These are phyloP conservation scores for Themeda triandra DNA, from an alignment of 176 grass and related monocot species.

Conservation along the genomic window DNA sequence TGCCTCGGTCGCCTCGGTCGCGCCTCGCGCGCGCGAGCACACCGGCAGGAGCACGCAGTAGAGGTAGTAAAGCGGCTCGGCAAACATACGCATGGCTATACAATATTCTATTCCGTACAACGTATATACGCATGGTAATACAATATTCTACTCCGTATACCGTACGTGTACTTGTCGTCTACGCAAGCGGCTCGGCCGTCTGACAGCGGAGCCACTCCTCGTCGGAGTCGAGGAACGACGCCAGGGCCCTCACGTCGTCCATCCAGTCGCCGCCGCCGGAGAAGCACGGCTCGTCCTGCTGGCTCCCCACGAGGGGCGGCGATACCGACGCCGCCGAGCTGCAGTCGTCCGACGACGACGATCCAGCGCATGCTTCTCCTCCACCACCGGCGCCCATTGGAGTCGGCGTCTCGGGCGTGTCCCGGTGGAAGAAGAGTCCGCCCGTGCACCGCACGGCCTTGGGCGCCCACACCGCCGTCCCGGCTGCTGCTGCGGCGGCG, in stretches of 20 bases:
- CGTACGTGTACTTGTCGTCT: not conserved
- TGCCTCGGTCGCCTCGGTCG: no score
- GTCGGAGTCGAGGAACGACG: constrained; percentile 59
- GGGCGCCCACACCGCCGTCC: constrained; percentile 32
- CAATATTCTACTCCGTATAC: no score
- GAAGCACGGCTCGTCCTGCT: constrained; percentile 23
- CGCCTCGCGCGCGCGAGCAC: no score
- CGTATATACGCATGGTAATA: no score
- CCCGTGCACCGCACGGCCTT: constrained; percentile 47
- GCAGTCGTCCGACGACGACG: constrained; percentile 2
- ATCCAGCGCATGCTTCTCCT: not conserved
- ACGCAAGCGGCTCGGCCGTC: not conserved
- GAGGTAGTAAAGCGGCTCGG: no score
- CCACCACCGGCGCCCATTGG: not conserved
- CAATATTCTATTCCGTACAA: no score
- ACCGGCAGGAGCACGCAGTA: no score
- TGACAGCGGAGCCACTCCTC: constrained; percentile 49
- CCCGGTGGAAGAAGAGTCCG: constrained; percentile 20
- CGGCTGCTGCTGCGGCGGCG: not conserved
- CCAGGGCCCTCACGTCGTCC: constrained; percentile 59
- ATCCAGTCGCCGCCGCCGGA: constrained; percentile 44
- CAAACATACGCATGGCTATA: no score
- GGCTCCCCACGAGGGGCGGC: not conserved
- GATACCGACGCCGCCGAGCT: constrained; percentile 28
- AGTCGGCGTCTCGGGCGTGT: not conserved